Base-by-base conservation (phyloP, 148 eudicot genomes). In the Rhododendron mucronatum region DNA sequence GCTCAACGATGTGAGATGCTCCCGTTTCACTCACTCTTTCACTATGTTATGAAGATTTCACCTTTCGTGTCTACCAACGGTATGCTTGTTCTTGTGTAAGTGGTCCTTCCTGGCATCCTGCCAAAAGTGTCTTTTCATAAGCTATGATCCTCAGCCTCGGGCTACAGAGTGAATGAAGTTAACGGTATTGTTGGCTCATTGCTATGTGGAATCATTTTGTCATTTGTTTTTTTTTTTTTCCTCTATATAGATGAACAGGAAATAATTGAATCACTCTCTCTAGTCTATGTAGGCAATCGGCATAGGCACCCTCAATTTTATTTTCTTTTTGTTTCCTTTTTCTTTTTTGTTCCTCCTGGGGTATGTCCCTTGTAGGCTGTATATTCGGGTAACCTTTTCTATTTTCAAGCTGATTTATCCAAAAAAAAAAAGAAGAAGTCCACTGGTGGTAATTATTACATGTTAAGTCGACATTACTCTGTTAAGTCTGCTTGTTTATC, bases 81-180 rank as follows among this genome's bases (percentile, higher is more conserved):
- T 75, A 30, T 2, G 12, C 37, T 33, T 75, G n/a, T 75, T 75
- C 37, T 37, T 75, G 6, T 37, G 10, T 37, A 2, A 10, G 47
- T 75, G 78, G 78, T 75, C 78, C 78, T 16, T 75, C 78, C 47
- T 35, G 78, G n/a, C 78, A 35, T 75, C 78, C 47, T 35, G 78
- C 45, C 78, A 35, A 37, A 53, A 18, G 44, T 20, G 10, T 37
- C 12, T 75, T 74, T 75, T 37, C n/a, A 75, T 75, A 7, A 35
- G 45, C 47, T 75, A 16, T 18, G 45, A 74, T 75, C 45, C 78
- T 37, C 9, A 2, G 44, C 41, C 77, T 14, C 2, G 5, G 44
- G 78, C 78, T 33, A 37, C 23, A 7, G n/a, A 10, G 78, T 35
- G 78, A 75, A 75, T 37, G 78, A 75, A 7, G 47, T 75, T 15